Base-by-base conservation (phyloP, 352 stramenopile genomes). In the Aphanomyces invadans region DNA sequence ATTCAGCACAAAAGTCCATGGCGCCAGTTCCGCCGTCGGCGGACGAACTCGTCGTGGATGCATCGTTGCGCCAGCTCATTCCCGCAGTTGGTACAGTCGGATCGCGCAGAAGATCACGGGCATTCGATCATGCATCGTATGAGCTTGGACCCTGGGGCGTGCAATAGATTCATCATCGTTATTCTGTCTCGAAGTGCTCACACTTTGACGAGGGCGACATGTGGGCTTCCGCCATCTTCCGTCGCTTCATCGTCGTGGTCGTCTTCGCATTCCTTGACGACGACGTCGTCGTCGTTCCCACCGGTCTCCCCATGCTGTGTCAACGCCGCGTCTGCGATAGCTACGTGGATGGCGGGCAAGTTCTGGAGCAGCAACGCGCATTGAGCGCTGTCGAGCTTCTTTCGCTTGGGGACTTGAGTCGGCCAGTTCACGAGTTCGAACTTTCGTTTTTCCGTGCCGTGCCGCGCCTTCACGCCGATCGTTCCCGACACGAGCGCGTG, bases 401-500 rank as follows among this genome's bases (percentile, higher is more conserved):
- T 57, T 0, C 2, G 49, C 49, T 57, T 57, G 5, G 49, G 49
- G 12, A 57, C 29, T 32, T 57, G 25, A 12, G 17, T 26, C 21
- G 49, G 49, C 49, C 49, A 57, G 29, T 57, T 57, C 0, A 57
- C 49, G 25, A 57, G 49, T n/a, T 32, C 29, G 12, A 57, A 57
- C 29, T 32, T 57, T 4, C 29, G 29, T 12, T 57, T 57, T 28
- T 57, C 49, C 0, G 49, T 39, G 4, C 4, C 49, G 7, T 38
- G 4, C 7, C 29, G 3, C 11, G 15, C 29, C 29, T 57, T 38
- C 11, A 57, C 19, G 5, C 49, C 29, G 25, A 57, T 57, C 29
- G 29, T 39, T 11, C 49, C 49, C 23, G 2, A 39, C 4, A 39
- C 25, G 11, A 57, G 1, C 12, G 49, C 49, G 29, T 57, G 25